Percentiles rank a stretch among this genome's conserved stretches.
phyloP scores from a whole-genome alignment of 202 grass and related monocot species.

The Miscanthus sacchariflorus region DNA sequence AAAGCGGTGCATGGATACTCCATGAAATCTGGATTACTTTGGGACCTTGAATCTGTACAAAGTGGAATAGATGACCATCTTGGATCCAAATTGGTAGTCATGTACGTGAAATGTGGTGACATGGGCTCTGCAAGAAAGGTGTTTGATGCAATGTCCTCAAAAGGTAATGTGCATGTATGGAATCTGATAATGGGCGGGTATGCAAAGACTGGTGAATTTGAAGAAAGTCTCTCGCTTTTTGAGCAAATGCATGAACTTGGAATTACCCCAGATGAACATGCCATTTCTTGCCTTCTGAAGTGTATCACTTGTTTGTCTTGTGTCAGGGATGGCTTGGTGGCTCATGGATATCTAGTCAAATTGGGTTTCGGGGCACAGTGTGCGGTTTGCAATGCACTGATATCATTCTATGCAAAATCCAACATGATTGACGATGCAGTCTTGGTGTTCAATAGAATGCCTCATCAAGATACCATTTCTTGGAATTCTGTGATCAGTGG shows the following conservation, averaged over 20 bases:
- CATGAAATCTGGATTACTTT: slow-evolving; percentile 59
- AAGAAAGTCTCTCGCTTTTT: slow-evolving; percentile 76
- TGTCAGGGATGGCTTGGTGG: slow-evolving; percentile 50
- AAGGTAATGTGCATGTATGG: slow-evolving; percentile 58
- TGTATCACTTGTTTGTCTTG: slow-evolving; percentile 59
- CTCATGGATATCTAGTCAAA: slow-evolving; percentile 70
- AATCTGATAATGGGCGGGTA: slow-evolving; percentile 78
- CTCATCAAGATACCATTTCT: slow-evolving; percentile 70
- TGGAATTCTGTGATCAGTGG: slow-evolving; percentile 83
- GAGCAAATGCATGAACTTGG: slow-evolving; percentile 62
- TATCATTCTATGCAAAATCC: slow-evolving; percentile 74
- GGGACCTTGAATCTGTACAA: slow-evolving; percentile 49
- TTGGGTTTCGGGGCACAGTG: slow-evolving; percentile 64
- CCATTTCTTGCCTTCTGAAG: slow-evolving; percentile 74
- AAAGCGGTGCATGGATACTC: slow-evolving; percentile 76
- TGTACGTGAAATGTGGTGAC: slow-evolving; percentile 82
- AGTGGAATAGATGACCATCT: slow-evolving; percentile 55
- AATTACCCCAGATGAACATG: slow-evolving; percentile 63
- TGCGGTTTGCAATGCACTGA: slow-evolving; percentile 76
- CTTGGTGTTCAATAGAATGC: slow-evolving; percentile 70
- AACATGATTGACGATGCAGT: slow-evolving; percentile 57
- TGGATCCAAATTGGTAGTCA: slow-evolving; percentile 79
- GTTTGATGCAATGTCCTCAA: slow-evolving; percentile 58
- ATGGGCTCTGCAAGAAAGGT: slow-evolving; percentile 63
- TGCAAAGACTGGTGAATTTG: slow-evolving; percentile 56